Evolutionary conservation across 306 rosid genomes (phyloP).

Genomic region (Hippophae rhamnoides): DNA sequence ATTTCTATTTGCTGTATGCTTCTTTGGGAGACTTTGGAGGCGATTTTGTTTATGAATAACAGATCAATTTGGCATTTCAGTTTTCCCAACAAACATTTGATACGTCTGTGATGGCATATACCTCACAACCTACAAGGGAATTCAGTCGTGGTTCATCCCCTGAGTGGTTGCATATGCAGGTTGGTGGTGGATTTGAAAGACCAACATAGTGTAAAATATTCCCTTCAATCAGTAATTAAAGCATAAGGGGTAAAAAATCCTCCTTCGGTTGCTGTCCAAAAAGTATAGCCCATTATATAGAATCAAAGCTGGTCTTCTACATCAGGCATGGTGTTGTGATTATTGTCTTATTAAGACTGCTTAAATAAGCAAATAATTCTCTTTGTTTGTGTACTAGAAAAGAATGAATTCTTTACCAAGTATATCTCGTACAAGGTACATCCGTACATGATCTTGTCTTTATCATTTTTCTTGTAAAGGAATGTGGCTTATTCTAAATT

Average conservation of each 20-base stretch:
- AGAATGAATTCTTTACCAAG: constrained; percentile 38
- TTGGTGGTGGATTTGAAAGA: constrained; percentile 79
- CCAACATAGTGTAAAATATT: constrained; percentile 36
- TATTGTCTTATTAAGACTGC: constrained; percentile 20
- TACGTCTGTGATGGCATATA: constrained; percentile 41
- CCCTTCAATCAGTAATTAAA: constrained; percentile 37
- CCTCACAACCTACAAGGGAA: constrained; percentile 65
- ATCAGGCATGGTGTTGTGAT: constrained; percentile 41
- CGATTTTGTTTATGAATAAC: constrained; percentile 12
- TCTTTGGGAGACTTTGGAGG: neutral
- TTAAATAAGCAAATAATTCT: constrained; percentile 23
- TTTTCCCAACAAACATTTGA: constrained; percentile 68
- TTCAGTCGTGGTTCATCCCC: constrained; percentile 70
- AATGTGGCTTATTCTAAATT: constrained; percentile 36
- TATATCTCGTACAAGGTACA: constrained; percentile 29
- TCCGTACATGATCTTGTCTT: constrained; percentile 19
- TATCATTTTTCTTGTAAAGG: constrained; percentile 43
- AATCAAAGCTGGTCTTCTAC: constrained; percentile 33
- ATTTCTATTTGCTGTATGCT: too few species aligned
- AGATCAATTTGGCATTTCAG: constrained; percentile 38
- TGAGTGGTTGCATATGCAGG: constrained; percentile 93
- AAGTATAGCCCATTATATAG: constrained; percentile 35
- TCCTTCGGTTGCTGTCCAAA: constrained; percentile 22
- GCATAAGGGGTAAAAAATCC: constrained; percentile 27
- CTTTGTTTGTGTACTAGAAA: constrained; percentile 35